Conservation (phyloP, 306 rosid species). For the Begonia peltatifolia region DNA sequence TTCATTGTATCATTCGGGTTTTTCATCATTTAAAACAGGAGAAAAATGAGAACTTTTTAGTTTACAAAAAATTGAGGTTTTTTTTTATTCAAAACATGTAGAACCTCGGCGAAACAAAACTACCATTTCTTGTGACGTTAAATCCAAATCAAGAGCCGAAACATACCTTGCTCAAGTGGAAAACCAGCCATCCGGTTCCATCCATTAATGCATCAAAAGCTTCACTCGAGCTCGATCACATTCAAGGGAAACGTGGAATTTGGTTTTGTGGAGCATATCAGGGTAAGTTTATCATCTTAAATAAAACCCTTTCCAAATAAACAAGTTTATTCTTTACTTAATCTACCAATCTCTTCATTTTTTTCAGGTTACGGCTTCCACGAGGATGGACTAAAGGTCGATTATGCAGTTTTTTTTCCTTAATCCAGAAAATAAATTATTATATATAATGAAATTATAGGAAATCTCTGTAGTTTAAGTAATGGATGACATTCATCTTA, state of each 20-base stretch:
- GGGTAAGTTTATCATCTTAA: constrained; percentile 23
- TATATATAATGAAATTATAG: background rate
- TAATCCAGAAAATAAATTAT: background rate
- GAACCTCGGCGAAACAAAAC: constrained; percentile 52
- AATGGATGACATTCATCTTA: background rate
- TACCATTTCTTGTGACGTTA: constrained; percentile 69
- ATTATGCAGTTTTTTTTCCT: background rate
- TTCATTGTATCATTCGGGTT: background rate
- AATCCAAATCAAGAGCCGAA: constrained; percentile 65
- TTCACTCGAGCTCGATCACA: constrained; percentile 34
- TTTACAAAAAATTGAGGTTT: background rate
- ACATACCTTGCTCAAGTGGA: constrained; percentile 54
- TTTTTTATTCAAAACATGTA: constrained; percentile 20
- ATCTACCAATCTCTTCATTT: background rate
- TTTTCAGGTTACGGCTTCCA: constrained; percentile 89
- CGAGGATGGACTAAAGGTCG: constrained; percentile 89
- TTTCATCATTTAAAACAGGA: too few species aligned
- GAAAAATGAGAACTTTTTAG: too few species aligned
- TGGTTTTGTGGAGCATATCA: constrained; percentile 93
- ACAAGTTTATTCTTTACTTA: background rate
- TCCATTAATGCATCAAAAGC: constrained; percentile 81
- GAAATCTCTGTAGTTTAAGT: too few species aligned
- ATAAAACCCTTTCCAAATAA: background rate
- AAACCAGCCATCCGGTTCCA: constrained; percentile 76
- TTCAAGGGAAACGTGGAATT: constrained; percentile 83